Base-by-base conservation (phyloP, 2,329 filamentous ascomycete species). In the Fusarium sp. region DNA sequence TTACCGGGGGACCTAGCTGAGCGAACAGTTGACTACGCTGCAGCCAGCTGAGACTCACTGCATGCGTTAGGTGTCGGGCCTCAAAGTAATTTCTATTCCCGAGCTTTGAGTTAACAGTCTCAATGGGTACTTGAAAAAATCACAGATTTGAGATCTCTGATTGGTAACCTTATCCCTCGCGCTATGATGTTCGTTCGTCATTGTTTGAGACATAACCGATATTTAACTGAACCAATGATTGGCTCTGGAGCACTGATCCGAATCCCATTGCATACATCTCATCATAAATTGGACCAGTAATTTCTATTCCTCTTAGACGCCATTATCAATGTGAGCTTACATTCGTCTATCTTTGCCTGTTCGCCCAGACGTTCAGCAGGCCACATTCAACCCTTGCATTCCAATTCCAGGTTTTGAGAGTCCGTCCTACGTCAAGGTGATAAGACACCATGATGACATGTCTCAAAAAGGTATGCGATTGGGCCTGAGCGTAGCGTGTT, bases 231-330 rank as follows among this genome's bases (percentile, higher is more conserved):
- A 37, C 9, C 32, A 37, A 11, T 18, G 32, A 3, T 6, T 1
- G 10, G 32, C 32, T 37, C 16, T 0, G 16, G 5, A 18, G 9
- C 16, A 37, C 6, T 37, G 16, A 18, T 8, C 9, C 16, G 1
- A 10, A 6, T 4, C 1, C 5, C 16, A 37, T 18, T 6, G 16
- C 8, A 1, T 4, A 11, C 16, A 37, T 37, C 32, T 18, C 16
- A 34, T 18, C 1, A 5, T 18, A 4, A 9, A 1, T 34, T 1
- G 14, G 1, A 16, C 7, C 14, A 14, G 7, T 16, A 34, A 9
- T 34, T 34, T 14, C 7, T 3, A 5, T 6, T 9, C 0, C 4
- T 18, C 1, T 3, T 37, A 4, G 32, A 12, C 25, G 18, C 8
- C 16, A 10, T 2, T 24, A 12, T 9, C 9, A 29, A 29, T 12